Conservation (phyloP, 805 yeast species). For the Wickerhamiella azyma region DNA sequence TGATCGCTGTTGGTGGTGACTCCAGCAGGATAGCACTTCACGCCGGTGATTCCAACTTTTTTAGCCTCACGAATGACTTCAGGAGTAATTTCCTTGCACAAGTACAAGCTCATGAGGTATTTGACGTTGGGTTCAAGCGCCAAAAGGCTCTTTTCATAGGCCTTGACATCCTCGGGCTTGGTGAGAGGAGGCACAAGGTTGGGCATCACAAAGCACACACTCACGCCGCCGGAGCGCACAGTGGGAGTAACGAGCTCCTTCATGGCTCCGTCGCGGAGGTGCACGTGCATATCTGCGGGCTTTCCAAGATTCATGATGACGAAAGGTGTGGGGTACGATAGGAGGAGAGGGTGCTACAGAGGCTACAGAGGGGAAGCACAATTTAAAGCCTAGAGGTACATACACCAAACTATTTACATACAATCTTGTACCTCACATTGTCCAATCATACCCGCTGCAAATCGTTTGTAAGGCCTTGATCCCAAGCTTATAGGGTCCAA, state of each 20-base stretch:
- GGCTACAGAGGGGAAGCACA: no score
- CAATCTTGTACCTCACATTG: no score
- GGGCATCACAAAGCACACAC: slow-evolving; percentile 93
- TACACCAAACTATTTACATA: no score
- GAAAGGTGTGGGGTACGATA: no score
- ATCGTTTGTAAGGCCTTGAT: background rate
- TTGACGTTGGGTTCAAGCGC: slow-evolving; percentile 66
- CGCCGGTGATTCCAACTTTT: slow-evolving; percentile 56
- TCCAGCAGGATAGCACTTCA: slow-evolving; percentile 97
- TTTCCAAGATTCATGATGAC: slow-evolving; percentile 22
- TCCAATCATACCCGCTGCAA: no score
- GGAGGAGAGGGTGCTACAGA: no score
- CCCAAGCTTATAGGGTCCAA: background rate
- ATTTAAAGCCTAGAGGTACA: no score
- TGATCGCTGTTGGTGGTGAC: slow-evolving; percentile 91
- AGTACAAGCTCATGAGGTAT: slow-evolving; percentile 81
- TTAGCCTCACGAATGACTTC: slow-evolving; percentile 75
- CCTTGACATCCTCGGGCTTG: slow-evolving; percentile 53
- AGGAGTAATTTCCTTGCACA: slow-evolving; percentile 69
- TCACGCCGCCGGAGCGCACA: slow-evolving; percentile 76
- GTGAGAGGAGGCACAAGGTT: slow-evolving; percentile 87
- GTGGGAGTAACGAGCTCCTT: slow-evolving; percentile 86
- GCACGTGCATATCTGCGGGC: slow-evolving; percentile 79
- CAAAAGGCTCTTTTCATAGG: slow-evolving; percentile 53
- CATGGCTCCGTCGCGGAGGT: slow-evolving; percentile 87